These are phyloP conservation scores for Nevesoporus exiguus DNA, from an alignment of 768 basidiomycete species.

Conservation along the genomic window DNA sequence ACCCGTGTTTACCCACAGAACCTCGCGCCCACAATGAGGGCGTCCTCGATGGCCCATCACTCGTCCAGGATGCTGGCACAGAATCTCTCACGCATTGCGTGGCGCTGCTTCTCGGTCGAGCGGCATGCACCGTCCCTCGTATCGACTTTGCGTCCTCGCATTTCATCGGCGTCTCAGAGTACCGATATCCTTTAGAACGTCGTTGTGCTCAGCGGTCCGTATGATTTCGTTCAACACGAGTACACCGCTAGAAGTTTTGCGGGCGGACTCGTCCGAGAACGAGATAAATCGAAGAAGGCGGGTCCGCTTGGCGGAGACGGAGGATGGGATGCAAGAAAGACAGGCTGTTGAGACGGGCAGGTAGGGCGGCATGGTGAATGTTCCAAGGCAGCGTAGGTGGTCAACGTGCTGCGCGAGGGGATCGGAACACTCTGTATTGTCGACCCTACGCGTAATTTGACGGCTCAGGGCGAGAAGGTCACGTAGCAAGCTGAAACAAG, in stretches of 20 bases:
- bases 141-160: constrained; percentile 92
- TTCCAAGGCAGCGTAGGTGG: constrained; percentile 99
- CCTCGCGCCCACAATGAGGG: too few species aligned
- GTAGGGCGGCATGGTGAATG: constrained; percentile 81
- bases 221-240: constrained; percentile 96
- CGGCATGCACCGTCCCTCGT: too few species aligned
- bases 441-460: constrained; percentile 77
- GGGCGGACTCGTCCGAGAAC: constrained; percentile 62
- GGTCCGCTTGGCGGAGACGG: constrained; percentile 57
- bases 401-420: constrained; percentile 94
- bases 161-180: constrained; percentile 97
- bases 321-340: constrained; percentile 57
- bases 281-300: constrained; percentile 50
- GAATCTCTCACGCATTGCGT: too few species aligned
- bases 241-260: constrained; percentile 86
- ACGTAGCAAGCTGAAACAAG: constrained; percentile 76
- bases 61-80: too few species aligned
- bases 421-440: constrained; percentile 90
- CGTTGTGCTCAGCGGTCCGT: constrained; percentile 90
- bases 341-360: constrained; percentile 57
- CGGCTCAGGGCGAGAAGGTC: constrained; percentile 67
- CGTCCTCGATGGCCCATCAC: too few species aligned
- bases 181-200: constrained; percentile 98
- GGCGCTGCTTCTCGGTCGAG: too few species aligned
- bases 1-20: too few species aligned